Base-by-base conservation (phyloP, 139 green algal species). In the Ettlia oleoabundans region DNA sequence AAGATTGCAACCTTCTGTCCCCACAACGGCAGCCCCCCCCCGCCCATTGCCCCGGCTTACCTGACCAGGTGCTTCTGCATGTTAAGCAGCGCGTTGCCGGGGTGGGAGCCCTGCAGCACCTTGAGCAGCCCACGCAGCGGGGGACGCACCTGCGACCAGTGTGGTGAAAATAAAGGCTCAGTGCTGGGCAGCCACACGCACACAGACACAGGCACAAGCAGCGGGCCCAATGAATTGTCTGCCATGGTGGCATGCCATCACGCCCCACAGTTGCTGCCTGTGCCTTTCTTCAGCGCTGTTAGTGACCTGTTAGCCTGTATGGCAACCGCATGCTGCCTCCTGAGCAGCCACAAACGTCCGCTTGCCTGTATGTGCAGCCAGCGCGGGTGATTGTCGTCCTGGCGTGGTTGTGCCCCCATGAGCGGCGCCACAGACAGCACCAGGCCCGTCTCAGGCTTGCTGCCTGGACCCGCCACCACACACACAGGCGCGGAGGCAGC, bases 371-470 rank as follows among this genome's bases (percentile, higher is more conserved):
- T 85, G 65, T 97, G 93, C 78, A 97, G 88, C 93, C 93, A 97
- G 41, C 90, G 86, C 30, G 76, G 24, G 76, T 96, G 91, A 7
- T 85, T 71, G 0, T 63, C 43, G 84, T 98, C 93, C 10, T 90
- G 63, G 3, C 32, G n/a, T 0, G 93, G 82, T 1, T 85, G 66
- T 0, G 86, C 85, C 21, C 92, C 93, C 84, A 97, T 78, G 42
- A 97, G 82, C 2, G 95, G 94, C 4, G 94, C 90, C 24, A 92
- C 82, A 2, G 94, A 94, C 67, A 96, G 77, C 51, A 96, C 88
- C 38, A 92, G 66, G 33, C 92, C 93, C 18, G 88, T 83, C 42
- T 76, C 43, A 21, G 74, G 79, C 7, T 82, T 76, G 8, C 77
- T 90, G 47, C 84, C 67, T 7, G 90, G 86, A 8, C 95, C 91